Base-by-base conservation (phyloP, 2,329 filamentous ascomycete genomes). In the Trichophyton benhamiae region DNA sequence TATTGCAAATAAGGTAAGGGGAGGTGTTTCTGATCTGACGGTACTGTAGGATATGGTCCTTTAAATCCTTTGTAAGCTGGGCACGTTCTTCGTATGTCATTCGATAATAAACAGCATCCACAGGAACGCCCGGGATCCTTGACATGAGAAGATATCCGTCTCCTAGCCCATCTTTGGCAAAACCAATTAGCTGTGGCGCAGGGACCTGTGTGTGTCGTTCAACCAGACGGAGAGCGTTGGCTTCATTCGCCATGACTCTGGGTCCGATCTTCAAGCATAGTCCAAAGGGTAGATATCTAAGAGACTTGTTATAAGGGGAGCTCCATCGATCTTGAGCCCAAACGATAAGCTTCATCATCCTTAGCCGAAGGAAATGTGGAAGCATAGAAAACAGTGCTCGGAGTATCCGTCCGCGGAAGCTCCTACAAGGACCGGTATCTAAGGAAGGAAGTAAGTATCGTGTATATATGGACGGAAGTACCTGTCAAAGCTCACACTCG, bases 91-190 rank as follows among this genome's bases (percentile, higher is more conserved):
- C 61, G 33, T 65, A 64, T 22, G 62, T 61, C 59, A 61, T 63
- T 13, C 53, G 52, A 17, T 57, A 60, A 17, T 52, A 44, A 22
- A 65, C 52, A 1, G 58, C 27, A 7, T 59, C 52, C 1, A 58
- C 46, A 9, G 59, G 42, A 15, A 61, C 38, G 9, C 64, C 64
- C 30, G 57, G 46, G 3, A 64, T 42, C 22, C 15, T 61, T 61
- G 64, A 64, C 64, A 65, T 65, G 22, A 65, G 42, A 38, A 65
- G 41, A n/a, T 52, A 65, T 8, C 62, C 64, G 25, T 49, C 42
- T 58, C 46, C 38, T 13, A 20, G 27, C 15, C 60, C 44, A 25
- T 63, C 58, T 6, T 38, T 41, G 11, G 38, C 49, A 57, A 63
- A 62, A 42, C 59, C 41, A 38, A 65, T 61, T 41, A 65, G 27